phyloP scores from a whole-genome alignment of 768 basidiomycete genomes.

The Dioszegia aurantiaca region DNA sequence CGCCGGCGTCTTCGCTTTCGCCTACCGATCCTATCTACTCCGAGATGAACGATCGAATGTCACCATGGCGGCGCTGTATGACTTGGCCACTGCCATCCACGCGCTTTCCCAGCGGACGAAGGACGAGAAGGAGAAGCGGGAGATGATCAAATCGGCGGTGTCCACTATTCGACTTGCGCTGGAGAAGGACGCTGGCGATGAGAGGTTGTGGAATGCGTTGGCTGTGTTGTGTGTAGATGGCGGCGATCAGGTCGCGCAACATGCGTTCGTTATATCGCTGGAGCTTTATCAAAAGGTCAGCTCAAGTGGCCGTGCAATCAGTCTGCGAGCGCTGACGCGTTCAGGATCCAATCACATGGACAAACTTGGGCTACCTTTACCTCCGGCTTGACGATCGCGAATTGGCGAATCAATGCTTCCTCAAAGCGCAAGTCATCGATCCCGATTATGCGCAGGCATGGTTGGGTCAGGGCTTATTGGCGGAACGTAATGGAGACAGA shows the following conservation, averaged over 20 bases:
- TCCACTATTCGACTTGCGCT: constrained; percentile 65
- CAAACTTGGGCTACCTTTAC: constrained; percentile 83
- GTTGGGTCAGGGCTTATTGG: constrained; percentile 68
- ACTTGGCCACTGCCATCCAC: constrained; percentile 46
- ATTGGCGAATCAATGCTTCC: constrained; percentile 79
- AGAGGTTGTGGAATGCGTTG: constrained; percentile 75
- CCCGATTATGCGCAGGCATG: constrained; percentile 84
- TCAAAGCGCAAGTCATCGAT: constrained; percentile 84
- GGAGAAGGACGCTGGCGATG: constrained; percentile 67
- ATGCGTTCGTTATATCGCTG: constrained; percentile 83
- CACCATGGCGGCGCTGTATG: constrained; percentile 44
- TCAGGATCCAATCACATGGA: constrained; percentile 75
- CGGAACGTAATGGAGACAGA: constrained; percentile 53
- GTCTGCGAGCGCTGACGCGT: constrained; percentile 2
- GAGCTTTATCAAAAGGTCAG: constrained; percentile 78
- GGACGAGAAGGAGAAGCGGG: constrained; percentile 18
- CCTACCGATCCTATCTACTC: constrained; percentile 49
- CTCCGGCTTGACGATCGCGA: constrained; percentile 73
- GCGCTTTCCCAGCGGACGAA: constrained; percentile 26
- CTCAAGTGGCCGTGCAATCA: too few relatives aligned
- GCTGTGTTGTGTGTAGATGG: constrained; percentile 68
- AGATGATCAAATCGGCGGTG: constrained; percentile 44
- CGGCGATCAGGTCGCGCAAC: constrained; percentile 75
- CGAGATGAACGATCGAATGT: constrained; percentile 44
- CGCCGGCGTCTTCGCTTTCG: constrained; percentile 46